phyloP scores from a whole-genome alignment of 495 filamentous ascomycete genomes.

The Cudoniella acicularis region DNA sequence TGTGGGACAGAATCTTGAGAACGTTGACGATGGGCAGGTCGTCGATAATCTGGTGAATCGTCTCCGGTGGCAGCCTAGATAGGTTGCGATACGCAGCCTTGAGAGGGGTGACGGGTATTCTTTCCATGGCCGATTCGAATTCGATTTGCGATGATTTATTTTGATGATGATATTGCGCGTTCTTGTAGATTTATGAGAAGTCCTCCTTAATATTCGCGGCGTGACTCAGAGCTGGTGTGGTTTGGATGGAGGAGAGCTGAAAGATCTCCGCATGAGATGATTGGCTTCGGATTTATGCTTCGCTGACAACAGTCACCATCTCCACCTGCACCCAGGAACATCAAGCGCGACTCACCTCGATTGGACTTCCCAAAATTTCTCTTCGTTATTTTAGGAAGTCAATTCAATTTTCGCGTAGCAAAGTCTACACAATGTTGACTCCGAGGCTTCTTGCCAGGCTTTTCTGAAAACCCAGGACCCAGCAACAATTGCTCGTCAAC shows the following conservation, averaged over 20 bases:
- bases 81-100: background rate
- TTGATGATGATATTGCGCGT: background rate
- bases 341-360: too few species aligned
- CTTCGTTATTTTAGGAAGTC: background rate
- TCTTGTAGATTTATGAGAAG: background rate
- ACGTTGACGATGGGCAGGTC: slow-evolving; percentile 4
- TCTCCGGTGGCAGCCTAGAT: background rate
- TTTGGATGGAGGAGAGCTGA: too few species aligned
- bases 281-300: background rate
- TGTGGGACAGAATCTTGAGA: slow-evolving; percentile 8
- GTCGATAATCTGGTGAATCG: slow-evolving; percentile 9
- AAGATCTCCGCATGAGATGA: too few species aligned
- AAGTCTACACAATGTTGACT: background rate
- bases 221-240: too few species aligned
- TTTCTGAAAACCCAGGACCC: slow-evolving; percentile 19
- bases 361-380: background rate
- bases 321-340: background rate
- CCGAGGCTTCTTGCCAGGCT: slow-evolving; percentile 5
- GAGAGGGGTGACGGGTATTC: background rate
- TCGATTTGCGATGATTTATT: too few species aligned
- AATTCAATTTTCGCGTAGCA: background rate
- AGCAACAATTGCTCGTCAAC: slow-evolving; percentile 22
- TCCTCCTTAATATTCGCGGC: background rate
- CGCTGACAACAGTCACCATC: background rate
- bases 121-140: background rate